Evolutionary conservation across 2,329 filamentous ascomycete genomes (phyloP), one percentile per base, ranked within the genome.

Genomic region (Microsporum canis): DNA sequence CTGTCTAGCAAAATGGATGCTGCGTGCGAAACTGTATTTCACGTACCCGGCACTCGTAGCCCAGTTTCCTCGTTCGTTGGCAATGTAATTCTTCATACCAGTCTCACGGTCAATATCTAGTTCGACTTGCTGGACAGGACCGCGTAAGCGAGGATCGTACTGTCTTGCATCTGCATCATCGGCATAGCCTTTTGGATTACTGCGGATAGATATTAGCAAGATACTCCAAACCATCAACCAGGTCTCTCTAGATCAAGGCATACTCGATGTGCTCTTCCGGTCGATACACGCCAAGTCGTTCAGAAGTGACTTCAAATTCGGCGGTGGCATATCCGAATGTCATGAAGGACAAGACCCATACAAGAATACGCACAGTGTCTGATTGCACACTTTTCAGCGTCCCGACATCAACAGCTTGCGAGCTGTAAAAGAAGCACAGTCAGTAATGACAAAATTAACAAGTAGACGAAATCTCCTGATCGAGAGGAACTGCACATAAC

Each of bases 31-130:
- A 67, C 88, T 91, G 74, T 84, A 89, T 66, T 86, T 85, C 63
- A 96, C 80, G 69, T 92, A 96, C 43, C 88, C 91, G 5, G 88
- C 79, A 65, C 91, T 96, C 23, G 94, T 99, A 1, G 91, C 89
- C 88, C 91, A 96, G 45, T 84, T 82, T 3, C 91, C 89, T 12
- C 77, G 79, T 72, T 97, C 92, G 69, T 96, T 97, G 63, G 92
- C 86, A 66, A 99, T 97, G 73, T 99, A 99, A 72, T 97, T 97
- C 76, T 97, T 99, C 92, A 99, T 96, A n/a, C 91, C 91, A 0
- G 89, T 94, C 4, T 82, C 77, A 38, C 77, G 76, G 68, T 94
- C 89, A 61, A 94, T 82, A 63, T 88, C 84, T 23, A 88, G 83
- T 70, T 94, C 89, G 45, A 82, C 74, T 3, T 82, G 81, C 63